phyloP scores from a whole-genome alignment of 768 basidiomycete species.

The Gymnopilus junonius region DNA sequence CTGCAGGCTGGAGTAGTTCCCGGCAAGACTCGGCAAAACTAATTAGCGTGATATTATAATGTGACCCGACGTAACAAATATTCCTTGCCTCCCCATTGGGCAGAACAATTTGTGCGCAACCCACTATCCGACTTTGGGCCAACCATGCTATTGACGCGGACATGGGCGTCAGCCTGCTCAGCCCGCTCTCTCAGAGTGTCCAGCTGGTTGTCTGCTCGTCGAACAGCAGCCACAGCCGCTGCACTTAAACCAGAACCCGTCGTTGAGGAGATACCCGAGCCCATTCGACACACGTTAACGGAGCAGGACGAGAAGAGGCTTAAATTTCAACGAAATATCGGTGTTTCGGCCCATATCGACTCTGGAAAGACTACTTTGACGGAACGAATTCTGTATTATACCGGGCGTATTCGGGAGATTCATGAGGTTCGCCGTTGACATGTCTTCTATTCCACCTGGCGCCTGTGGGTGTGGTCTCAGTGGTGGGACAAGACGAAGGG shows the following conservation, averaged over 20 bases:
- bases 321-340: slow-evolving; percentile 88
- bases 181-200: slow-evolving; percentile 21
- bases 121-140: neutral
- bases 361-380: slow-evolving; percentile 98
- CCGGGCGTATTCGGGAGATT: slow-evolving; percentile 92
- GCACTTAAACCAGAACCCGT: slow-evolving; percentile 40
- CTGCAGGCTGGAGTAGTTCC: too few species aligned
- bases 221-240: slow-evolving; percentile 49
- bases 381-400: slow-evolving; percentile 95
- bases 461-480: slow-evolving; percentile 16
- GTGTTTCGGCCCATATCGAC: slow-evolving; percentile 94
- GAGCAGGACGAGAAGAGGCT: slow-evolving; percentile 71
- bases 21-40: neutral
- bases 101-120: slow-evolving; percentile 1
- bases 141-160: slow-evolving; percentile 29
- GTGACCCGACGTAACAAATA: neutral
- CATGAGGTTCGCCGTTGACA: slow-evolving; percentile 75
- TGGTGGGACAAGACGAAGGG: neutral
- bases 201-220: slow-evolving; percentile 27
- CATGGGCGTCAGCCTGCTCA: slow-evolving; percentile 29
- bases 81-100: neutral
- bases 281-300: slow-evolving; percentile 53
- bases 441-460: slow-evolving; percentile 8
- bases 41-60: too few species aligned
- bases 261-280: slow-evolving; percentile 27